Base-by-base conservation (phyloP, 257 asterid genomes). In the Ocimum tenuiflorum region DNA sequence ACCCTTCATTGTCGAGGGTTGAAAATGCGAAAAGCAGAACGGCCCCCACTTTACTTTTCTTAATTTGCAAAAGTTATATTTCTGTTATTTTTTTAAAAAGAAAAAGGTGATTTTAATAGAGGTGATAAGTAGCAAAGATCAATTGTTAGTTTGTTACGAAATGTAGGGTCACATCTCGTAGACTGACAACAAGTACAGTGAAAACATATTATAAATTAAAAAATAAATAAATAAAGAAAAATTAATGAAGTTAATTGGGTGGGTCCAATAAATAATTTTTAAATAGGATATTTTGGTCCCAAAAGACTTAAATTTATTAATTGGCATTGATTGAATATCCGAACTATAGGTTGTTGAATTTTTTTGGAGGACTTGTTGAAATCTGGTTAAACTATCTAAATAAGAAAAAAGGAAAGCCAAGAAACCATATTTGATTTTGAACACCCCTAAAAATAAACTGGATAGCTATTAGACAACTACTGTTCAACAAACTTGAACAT, bases 111-210 rank as follows among this genome's bases (percentile, higher is more conserved):
- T 13, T 59, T 56, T 65, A 68, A 31, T 13, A 6, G 24, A 7
- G n/a, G 39, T 66, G 74, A 59, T 71, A 71, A 71, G 73, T 36
- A 38, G 74, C 2, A 19, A 50, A 15, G 54, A 59, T 45, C 2
- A 60, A 60, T 20, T 65, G 63, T n/a, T n/a, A n/a, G n/a, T n/a
- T n/a, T n/a, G n/a, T 71, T 24, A 14, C 18, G 75, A 76, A 67
- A 67, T 67, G 74, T 72, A 71, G 77, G 62, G 72, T 36, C 39
- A 55, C 77, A 13, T 71, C 70, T 76, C 68, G 63, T 41, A 74
- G 50, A 31, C 23, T 29, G 24, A 72, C 8, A 17, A n/a, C 48
- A 72, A 72, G 54, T 42, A 67, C 58, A 13, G 65, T 29, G 48
- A 42, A 52, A 38, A 50, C 78, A 54, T 51, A 74, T 60, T 61